Base-by-base conservation (phyloP, 176 grass and related monocot genomes). In the Oryza punctata region DNA sequence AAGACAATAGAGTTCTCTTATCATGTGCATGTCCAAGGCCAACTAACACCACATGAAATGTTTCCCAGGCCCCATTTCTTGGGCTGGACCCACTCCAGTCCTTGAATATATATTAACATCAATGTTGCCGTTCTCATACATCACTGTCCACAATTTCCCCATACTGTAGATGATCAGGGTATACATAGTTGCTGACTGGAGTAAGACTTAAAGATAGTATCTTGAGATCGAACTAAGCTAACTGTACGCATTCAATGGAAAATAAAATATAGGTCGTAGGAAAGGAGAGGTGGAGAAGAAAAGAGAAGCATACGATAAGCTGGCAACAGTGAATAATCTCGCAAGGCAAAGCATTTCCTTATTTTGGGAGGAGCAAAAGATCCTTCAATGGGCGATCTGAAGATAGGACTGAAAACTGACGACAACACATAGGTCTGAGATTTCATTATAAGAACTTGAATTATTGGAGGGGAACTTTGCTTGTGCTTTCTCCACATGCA, bases 401-500 rank as follows among this genome's bases (percentile, higher is more conserved):
- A 57, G 66, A 71, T 71, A 85, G 72, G 67, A 78, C 78, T 66
- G 69, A 87, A 78, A 87, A 70, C 79, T 80, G 69, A 70, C 40
- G 84, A 75, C 84, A 76, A 81, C 71, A 77, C 71, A 65, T 77
- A 76, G 29, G 41, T 15, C 72, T 66, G 80, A 83, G 54, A 77
- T 44, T 77, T 84, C 63, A 75, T 83, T 80, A 90, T 82, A 84
- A 84, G 75, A 75, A 75, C 79, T 68, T 54, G 85, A 80, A 80
- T 91, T 91, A 91, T 91, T 84, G 85, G 61, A 83, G 70, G 57
- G 75, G 32, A 63, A 63, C 89, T 87, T 80, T 67, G 69, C 84
- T 87, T 79, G 69, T 86, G 88, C 79, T 90, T 83, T 78, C 74
- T 83, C 79, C 77, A 83, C 67, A 87, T 86, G 79, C 67, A 69